Conservation (phyloP, 139 green algal genomes). For the Penium margaritaceum region DNA sequence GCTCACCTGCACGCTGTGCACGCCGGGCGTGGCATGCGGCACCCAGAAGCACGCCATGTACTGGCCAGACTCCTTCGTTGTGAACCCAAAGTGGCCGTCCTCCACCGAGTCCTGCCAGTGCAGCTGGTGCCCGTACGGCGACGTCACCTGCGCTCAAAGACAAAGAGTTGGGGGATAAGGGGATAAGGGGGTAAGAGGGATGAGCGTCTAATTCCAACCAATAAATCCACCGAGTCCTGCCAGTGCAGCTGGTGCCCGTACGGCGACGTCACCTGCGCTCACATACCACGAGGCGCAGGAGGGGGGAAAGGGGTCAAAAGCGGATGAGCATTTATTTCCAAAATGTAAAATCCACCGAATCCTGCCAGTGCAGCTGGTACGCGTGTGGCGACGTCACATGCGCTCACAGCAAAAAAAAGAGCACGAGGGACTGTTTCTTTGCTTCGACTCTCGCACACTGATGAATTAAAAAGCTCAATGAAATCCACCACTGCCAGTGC, state of each 20-base stretch:
- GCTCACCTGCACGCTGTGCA: conserved; percentile 10
- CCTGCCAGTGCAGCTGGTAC: conserved; percentile 40
- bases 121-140: conserved; percentile 49
- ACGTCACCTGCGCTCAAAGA: conserved; percentile 40
- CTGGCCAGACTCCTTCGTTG: conserved; percentile 62
- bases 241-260: conserved; percentile 48
- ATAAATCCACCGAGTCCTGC: conserved; percentile 21
- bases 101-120: conserved; percentile 34
- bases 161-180: background rate
- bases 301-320: background rate
- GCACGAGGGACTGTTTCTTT: background rate
- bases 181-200: background rate
- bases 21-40: conserved; percentile 4
- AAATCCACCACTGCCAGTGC: background rate
- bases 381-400: background rate
- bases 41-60: conserved; percentile 82
- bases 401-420: background rate
- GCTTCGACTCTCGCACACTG: background rate
- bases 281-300: background rate
- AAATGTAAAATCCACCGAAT: conserved; percentile 4
- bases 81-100: conserved; percentile 72
- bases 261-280: conserved; percentile 47
- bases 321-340: background rate
- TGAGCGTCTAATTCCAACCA: too few species aligned
- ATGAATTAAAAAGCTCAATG: too few species aligned